Evolutionary conservation across 2,329 filamentous ascomycete species (phyloP).

Genomic region (Rhynchosporium secalis): DNA sequence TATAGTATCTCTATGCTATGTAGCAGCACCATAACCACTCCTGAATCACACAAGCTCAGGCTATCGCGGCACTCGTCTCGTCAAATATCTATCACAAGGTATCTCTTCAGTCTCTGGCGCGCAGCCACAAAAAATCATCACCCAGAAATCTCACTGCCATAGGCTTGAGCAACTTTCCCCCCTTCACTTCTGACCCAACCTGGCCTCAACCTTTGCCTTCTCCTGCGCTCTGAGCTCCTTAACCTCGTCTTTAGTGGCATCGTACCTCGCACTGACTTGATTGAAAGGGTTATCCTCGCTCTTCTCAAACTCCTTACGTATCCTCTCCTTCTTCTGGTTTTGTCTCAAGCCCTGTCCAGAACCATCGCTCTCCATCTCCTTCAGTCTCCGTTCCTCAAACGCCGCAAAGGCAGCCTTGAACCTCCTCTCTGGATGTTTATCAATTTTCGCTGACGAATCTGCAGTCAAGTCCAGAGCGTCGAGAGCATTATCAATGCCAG

Average conservation of each 20-base stretch:
- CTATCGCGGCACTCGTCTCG: neutral
- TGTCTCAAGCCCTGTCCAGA: conserved; percentile 69
- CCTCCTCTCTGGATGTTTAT: conserved; percentile 83
- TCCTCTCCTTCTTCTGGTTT: conserved; percentile 81
- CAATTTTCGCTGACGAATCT: conserved; percentile 66
- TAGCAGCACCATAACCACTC: neutral
- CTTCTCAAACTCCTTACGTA: conserved; percentile 92
- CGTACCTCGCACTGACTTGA: conserved; percentile 73
- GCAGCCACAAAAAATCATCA: neutral
- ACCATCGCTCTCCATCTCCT: conserved; percentile 83
- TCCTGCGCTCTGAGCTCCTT: conserved; percentile 64
- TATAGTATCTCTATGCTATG: neutral
- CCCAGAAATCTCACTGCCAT: neutral
- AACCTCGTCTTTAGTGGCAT: conserved; percentile 77
- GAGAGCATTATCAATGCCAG: conserved; percentile 90
- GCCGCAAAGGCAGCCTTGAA: conserved; percentile 83
- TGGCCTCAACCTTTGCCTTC: conserved; percentile 71
- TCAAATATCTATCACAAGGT: neutral
- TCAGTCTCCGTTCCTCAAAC: conserved; percentile 77
- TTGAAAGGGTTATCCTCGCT: conserved; percentile 95
- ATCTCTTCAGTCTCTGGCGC: neutral
- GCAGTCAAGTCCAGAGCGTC: conserved; percentile 74
- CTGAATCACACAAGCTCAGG: neutral
- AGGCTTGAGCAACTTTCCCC: neutral
- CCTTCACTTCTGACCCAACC: conserved; percentile 50